A percentile compares a stretch with the other conserved stretches of the same genome.
Evolutionary conservation across 2,329 filamentous ascomycete genomes (phyloP).

Genomic region (Monosporascus sp.): DNA sequence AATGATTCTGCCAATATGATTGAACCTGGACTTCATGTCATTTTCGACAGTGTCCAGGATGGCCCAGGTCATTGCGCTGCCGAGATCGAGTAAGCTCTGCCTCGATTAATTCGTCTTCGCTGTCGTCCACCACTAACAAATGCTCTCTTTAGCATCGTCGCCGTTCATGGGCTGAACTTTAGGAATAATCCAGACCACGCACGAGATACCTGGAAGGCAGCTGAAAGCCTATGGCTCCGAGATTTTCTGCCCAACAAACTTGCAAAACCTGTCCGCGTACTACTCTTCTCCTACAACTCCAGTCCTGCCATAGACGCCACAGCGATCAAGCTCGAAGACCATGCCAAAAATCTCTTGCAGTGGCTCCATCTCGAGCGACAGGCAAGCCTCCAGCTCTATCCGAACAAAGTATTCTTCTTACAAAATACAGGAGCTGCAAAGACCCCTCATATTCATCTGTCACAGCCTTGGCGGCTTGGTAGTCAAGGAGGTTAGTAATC

Average conservation of each 20-base stretch:
- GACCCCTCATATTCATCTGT: constrained; percentile 12
- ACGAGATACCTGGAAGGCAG: constrained; percentile 7
- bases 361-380: neutral
- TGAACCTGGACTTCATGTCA: too few relatives aligned
- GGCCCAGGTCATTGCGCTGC: too few relatives aligned
- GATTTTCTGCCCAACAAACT: constrained; percentile 7
- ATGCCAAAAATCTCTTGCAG: constrained; percentile 10
- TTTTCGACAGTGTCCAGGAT: too few relatives aligned
- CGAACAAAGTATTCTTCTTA: neutral
- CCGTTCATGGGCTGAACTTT: constrained; percentile 10
- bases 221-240: constrained; percentile 7
- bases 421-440: neutral
- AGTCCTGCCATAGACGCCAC: constrained; percentile 9
- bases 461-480: constrained; percentile 10
- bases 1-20: too few relatives aligned
- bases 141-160: constrained; percentile 7
- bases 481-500: constrained; percentile 6
- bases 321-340: constrained; percentile 4
- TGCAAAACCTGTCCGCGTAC: constrained; percentile 3
- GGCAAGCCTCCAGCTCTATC: neutral
- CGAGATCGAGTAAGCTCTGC: too few relatives aligned
- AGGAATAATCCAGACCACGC: constrained; percentile 7
- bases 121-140: too few relatives aligned
- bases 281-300: constrained; percentile 10
- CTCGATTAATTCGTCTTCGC: too few relatives aligned